Conservation (phyloP, 1,284 basidiomycete genomes). For the Vanrija humicola region DNA sequence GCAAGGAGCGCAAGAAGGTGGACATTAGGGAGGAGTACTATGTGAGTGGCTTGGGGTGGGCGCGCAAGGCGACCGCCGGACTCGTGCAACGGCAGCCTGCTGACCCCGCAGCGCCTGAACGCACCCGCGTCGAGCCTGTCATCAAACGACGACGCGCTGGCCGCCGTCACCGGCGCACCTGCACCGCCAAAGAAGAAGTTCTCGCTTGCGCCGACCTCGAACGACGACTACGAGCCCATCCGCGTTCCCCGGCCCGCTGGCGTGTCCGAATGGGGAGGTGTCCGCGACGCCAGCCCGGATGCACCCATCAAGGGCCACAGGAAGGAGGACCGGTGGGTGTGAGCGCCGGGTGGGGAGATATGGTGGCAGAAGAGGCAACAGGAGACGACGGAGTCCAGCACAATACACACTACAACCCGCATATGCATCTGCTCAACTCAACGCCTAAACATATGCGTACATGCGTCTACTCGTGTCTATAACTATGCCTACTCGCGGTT, state of each 20-base stretch:
- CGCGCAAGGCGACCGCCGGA: neutral
- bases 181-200: slow-evolving; percentile 22
- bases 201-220: slow-evolving; percentile 28
- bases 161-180: neutral
- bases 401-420: too few species aligned
- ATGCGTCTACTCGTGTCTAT: neutral
- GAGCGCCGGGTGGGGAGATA: neutral
- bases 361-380: too few species aligned
- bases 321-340: slow-evolving; percentile 45
- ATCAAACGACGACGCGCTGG: slow-evolving; percentile 6
- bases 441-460: neutral
- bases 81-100: neutral
- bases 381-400: neutral
- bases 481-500: slow-evolving; percentile 12
- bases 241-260: slow-evolving; percentile 77
- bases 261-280: slow-evolving; percentile 84
- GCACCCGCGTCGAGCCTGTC: slow-evolving; percentile 9
- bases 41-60: slow-evolving; percentile 56
- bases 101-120: slow-evolving; percentile 24
- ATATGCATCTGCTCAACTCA: too few species aligned
- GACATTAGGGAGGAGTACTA: slow-evolving; percentile 96
- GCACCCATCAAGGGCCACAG: slow-evolving; percentile 41
- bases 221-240: slow-evolving; percentile 81
- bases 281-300: slow-evolving; percentile 55
- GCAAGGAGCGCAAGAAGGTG: slow-evolving; percentile 74